Percentiles rank a stretch among this genome's conserved stretches.
Evolutionary conservation across 2,329 filamentous ascomycete genomes (phyloP).

Genomic region (Microsporum audouinii): DNA sequence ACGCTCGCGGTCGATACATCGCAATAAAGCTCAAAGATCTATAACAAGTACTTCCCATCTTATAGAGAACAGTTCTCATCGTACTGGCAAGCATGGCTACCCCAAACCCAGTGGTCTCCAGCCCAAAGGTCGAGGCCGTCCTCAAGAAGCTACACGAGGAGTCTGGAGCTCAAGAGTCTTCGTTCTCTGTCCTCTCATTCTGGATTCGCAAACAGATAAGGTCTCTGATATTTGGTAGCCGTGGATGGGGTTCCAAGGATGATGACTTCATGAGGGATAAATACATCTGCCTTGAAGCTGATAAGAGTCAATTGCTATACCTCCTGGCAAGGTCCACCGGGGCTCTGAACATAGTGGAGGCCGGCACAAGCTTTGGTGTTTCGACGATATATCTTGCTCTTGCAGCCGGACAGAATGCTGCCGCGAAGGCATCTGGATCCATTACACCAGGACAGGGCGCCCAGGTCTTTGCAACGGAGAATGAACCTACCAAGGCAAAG

Average conservation of each 20-base stretch:
- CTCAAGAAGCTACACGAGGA: conserved; percentile 24
- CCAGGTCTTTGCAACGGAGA: conserved; percentile 49
- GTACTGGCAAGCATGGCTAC: conserved; percentile 9
- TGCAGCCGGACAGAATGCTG: conserved; percentile 42
- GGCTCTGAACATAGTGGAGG: conserved; percentile 46
- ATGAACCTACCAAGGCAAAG: conserved; percentile 44
- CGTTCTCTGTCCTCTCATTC: conserved; percentile 16
- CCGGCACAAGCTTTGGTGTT: conserved; percentile 51
- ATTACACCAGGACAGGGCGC: conserved; percentile 22
- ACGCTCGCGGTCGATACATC: not conserved
- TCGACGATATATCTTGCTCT: conserved; percentile 53
- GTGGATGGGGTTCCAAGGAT: conserved; percentile 11
- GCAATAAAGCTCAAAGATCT: not conserved
- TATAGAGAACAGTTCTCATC: not conserved
- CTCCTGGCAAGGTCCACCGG: conserved; percentile 40
- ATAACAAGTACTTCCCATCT: not conserved
- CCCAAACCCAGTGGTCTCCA: conserved; percentile 9
- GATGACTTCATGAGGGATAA: conserved; percentile 42
- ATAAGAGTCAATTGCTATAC: conserved; percentile 49
- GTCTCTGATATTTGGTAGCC: conserved; percentile 1
- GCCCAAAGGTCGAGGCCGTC: conserved; percentile 17
- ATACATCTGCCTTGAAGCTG: conserved; percentile 48
- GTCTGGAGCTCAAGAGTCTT: conserved; percentile 26
- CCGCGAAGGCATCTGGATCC: conserved; percentile 8
- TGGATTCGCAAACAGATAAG: conserved; percentile 15